phyloP scores from a whole-genome alignment of 2,329 filamentous ascomycete genomes.

The Diaporthe eres region DNA sequence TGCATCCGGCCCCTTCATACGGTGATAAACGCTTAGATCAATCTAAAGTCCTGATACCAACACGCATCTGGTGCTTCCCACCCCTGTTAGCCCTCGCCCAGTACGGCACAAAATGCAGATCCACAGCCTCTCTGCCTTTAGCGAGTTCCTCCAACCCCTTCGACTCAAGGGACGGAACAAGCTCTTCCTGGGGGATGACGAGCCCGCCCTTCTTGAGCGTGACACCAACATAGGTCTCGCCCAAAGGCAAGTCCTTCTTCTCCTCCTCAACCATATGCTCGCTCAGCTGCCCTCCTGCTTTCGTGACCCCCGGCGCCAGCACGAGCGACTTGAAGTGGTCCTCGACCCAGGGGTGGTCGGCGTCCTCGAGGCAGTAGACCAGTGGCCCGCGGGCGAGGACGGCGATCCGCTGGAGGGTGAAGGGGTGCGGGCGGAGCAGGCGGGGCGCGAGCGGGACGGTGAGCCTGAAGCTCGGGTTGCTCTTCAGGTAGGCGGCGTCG shows the following conservation, averaged over 20 bases:
- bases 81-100: constrained; percentile 68
- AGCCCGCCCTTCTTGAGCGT: constrained; percentile 29
- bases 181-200: constrained; percentile 1
- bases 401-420: constrained; percentile 66
- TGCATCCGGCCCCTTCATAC: no score
- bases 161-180: constrained; percentile 42
- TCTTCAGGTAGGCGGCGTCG: constrained; percentile 54
- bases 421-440: constrained; percentile 66
- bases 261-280: constrained; percentile 22
- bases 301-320: constrained; percentile 43
- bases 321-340: constrained; percentile 66
- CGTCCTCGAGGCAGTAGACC: constrained; percentile 72
- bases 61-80: constrained; percentile 37
- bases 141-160: constrained; percentile 43
- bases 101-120: constrained; percentile 67
- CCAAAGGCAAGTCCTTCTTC: constrained; percentile 46
- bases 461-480: constrained; percentile 59
- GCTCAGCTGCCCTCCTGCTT: constrained; percentile 39
- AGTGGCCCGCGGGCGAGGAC: constrained; percentile 69
- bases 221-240: constrained; percentile 42
- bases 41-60: constrained; percentile 37
- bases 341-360: constrained; percentile 67
- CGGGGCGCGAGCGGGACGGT: constrained; percentile 61
- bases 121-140: constrained; percentile 41
- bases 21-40: not conserved